Conservation (phyloP, 257 asterid species). For the Cordia subcordata region DNA sequence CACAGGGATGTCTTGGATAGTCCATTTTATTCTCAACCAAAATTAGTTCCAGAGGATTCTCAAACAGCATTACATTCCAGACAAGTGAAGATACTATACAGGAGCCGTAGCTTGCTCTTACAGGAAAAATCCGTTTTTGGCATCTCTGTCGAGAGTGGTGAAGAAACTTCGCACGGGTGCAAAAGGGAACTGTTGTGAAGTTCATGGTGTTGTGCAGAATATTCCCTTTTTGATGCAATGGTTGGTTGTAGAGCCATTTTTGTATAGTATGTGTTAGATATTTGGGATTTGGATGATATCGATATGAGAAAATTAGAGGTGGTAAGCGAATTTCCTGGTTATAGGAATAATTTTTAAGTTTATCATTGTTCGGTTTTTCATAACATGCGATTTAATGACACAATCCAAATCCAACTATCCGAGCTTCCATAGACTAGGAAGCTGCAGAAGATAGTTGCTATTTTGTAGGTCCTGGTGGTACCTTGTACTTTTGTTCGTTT, state of each 20-base stretch:
- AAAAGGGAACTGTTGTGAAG: constrained; percentile 11
- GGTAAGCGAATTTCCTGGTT: no score
- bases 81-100: neutral
- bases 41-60: neutral
- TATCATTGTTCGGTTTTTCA: no score
- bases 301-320: no score
- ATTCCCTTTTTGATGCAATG: neutral
- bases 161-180: constrained; percentile 4
- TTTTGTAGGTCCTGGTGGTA: neutral
- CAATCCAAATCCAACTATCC: no score
- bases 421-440: neutral
- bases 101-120: neutral
- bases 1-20: constrained; percentile 12
- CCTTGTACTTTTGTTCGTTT: no score
- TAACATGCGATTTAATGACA: no score
- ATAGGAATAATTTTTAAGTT: no score
- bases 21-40: constrained; percentile 7
- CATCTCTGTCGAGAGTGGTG: neutral
- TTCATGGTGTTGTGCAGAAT: neutral
- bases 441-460: neutral
- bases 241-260: neutral
- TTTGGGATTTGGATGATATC: no score
- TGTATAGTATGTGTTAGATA: neutral
- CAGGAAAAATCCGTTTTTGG: neutral
- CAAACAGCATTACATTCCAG: neutral